A percentile compares a stretch with the other conserved stretches of the same genome.
Evolutionary conservation across 2,329 filamentous ascomycete species (phyloP).

Genomic region (Mariannaea elegans): DNA sequence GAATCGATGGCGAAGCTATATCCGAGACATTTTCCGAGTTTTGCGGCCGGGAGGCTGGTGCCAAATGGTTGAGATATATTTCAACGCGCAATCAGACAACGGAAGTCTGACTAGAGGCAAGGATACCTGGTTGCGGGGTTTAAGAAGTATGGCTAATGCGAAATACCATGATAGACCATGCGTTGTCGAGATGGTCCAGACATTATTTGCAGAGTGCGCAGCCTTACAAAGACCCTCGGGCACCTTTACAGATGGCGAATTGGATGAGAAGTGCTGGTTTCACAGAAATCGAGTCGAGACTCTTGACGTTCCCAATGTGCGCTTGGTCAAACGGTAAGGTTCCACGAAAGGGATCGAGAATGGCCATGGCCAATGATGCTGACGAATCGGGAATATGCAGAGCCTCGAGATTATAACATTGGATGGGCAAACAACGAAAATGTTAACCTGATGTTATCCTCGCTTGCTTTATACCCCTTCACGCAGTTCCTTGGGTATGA

Average conservation of each 20-base stretch:
- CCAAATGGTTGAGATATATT: conserved; percentile 89
- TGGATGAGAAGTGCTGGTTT: conserved; percentile 72
- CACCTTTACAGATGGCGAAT: conserved; percentile 66
- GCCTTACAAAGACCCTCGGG: conserved; percentile 72
- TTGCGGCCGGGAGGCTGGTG: conserved; percentile 83
- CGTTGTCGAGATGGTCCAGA: conserved; percentile 73
- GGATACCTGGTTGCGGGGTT: conserved; percentile 23
- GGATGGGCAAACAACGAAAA: conserved; percentile 64
- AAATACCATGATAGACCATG: conserved; percentile 60
- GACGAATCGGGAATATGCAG: conserved; percentile 45
- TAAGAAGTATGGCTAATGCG: conserved; percentile 10
- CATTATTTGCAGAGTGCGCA: conserved; percentile 70
- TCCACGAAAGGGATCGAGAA: neutral
- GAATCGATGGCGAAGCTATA: conserved; percentile 77
- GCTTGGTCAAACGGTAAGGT: conserved; percentile 72
- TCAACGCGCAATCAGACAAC: conserved; percentile 86
- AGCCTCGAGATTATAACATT: conserved; percentile 60
- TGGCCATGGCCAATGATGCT: neutral
- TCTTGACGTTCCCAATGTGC: conserved; percentile 75
- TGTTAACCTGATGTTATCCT: conserved; percentile 62
- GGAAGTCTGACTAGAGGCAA: conserved; percentile 74
- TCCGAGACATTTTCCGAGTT: conserved; percentile 77
- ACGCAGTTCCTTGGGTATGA: conserved; percentile 58
- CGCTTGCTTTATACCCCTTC: conserved; percentile 65
- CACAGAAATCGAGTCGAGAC: conserved; percentile 70